These are phyloP conservation scores for Voacanga thouarsii DNA, from an alignment of 257 asterid genomes.

Conservation along the genomic window DNA sequence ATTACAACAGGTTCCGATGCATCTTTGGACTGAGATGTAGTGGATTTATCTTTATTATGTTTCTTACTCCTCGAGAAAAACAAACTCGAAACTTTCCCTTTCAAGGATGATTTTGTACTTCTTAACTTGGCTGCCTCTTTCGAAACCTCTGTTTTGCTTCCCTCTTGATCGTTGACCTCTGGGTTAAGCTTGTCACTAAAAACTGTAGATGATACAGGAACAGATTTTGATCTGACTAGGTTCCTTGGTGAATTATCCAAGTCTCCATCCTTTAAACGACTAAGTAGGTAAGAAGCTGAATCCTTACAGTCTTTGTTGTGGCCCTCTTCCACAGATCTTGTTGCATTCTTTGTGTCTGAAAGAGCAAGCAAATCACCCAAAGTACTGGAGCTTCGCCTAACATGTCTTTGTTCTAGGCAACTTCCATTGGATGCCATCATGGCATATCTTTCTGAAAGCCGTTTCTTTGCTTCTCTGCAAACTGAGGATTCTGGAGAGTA, in stretches of 20 bases:
- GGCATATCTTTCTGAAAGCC: slow-evolving; percentile 96
- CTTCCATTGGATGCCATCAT: slow-evolving; percentile 74
- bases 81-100: slow-evolving; percentile 78
- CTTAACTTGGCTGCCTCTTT: slow-evolving; percentile 49
- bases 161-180: slow-evolving; percentile 32
- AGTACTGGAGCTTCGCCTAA: slow-evolving; percentile 72
- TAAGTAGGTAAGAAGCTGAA: slow-evolving; percentile 26
- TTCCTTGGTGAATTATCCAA: slow-evolving; percentile 48
- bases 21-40: slow-evolving; percentile 34
- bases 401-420: slow-evolving; percentile 64
- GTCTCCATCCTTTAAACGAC: slow-evolving; percentile 32
- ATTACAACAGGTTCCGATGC: slow-evolving; percentile 21
- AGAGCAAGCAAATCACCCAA: slow-evolving; percentile 99
- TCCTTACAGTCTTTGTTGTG: slow-evolving; percentile 37
- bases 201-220: slow-evolving; percentile 67
- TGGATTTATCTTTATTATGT: slow-evolving; percentile 43
- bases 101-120: slow-evolving; percentile 61
- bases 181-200: slow-evolving; percentile 41
- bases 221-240: slow-evolving; percentile 78
- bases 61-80: slow-evolving; percentile 75
- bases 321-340: slow-evolving; percentile 33
- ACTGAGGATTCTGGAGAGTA: slow-evolving; percentile 96
- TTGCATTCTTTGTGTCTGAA: slow-evolving; percentile 63
- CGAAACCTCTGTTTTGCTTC: slow-evolving; percentile 32
- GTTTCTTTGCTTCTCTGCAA: slow-evolving; percentile 93